phyloP scores from a whole-genome alignment of 371 early-diverging fungal species.

The Funneliformis caledonium region DNA sequence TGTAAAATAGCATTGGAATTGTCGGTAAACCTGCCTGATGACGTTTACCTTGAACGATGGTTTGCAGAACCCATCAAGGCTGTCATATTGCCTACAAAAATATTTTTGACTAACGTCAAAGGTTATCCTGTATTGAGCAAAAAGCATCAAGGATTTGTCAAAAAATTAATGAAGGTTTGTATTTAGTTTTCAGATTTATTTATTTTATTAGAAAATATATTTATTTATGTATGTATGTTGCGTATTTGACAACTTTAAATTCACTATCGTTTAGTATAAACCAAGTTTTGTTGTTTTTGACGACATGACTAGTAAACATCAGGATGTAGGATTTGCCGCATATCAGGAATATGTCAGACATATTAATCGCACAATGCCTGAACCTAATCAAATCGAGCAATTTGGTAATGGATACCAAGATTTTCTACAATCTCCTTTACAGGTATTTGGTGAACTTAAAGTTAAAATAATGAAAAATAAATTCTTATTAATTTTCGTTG shows the following conservation, averaged over 20 bases:
- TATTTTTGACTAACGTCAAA: constrained; percentile 78
- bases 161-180: constrained; percentile 61
- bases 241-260: not conserved
- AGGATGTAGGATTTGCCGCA: constrained; percentile 42
- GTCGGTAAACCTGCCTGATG: constrained; percentile 58
- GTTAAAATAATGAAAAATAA: not conserved
- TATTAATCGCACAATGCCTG: constrained; percentile 67
- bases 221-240: not conserved
- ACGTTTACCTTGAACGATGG: constrained; percentile 73
- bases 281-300: constrained; percentile 28
- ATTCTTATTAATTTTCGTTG: not conserved
- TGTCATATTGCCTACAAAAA: constrained; percentile 70
- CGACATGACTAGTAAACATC: not conserved
- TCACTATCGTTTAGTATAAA: constrained; percentile 1
- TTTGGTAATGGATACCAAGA: constrained; percentile 87
- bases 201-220: not conserved
- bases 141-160: constrained; percentile 72
- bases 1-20: constrained; percentile 64
- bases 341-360: constrained; percentile 75
- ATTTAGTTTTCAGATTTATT: not conserved
- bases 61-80: constrained; percentile 84
- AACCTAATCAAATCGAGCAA: constrained; percentile 64
- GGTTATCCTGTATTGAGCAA: constrained; percentile 89
- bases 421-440: constrained; percentile 85
- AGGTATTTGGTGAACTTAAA: constrained; percentile 45